These are phyloP conservation scores for Candida chilensis DNA, from an alignment of 805 yeast genomes.

Conservation along the genomic window DNA sequence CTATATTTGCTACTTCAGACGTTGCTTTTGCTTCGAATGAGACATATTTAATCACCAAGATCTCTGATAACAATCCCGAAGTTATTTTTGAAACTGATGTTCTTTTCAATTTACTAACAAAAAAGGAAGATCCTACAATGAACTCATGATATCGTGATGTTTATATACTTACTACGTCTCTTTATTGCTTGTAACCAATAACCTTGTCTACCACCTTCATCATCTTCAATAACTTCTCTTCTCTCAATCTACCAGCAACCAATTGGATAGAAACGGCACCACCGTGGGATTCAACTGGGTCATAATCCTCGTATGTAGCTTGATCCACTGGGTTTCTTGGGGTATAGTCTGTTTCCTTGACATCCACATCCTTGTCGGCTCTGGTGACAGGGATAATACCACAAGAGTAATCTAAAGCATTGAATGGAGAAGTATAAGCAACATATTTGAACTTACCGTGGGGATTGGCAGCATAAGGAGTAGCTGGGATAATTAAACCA, in stretches of 20 bases:
- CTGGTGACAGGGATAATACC: constrained; percentile 45
- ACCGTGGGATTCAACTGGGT: constrained; percentile 44
- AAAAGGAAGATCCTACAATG: too few species aligned
- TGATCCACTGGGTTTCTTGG: constrained; percentile 31
- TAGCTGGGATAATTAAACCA: constrained; percentile 36
- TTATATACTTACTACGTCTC: too few species aligned
- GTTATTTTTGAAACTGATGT: too few species aligned
- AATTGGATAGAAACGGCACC: constrained; percentile 62
- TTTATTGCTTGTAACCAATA: too few species aligned
- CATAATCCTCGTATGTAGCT: constrained; percentile 27
- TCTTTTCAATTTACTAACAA: too few species aligned
- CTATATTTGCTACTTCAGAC: constrained; percentile 44
- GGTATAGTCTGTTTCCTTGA: constrained; percentile 11
- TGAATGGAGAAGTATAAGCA: constrained; percentile 39
- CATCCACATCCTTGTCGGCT: constrained; percentile 36
- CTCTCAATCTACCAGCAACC: constrained; percentile 50
- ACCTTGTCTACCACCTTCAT: constrained; percentile 35
- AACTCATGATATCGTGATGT: too few species aligned
- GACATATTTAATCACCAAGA: constrained; percentile 41
- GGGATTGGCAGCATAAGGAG: constrained; percentile 35
- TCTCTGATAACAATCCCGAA: constrained; percentile 23
- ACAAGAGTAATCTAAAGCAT: constrained; percentile 13
- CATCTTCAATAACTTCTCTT: constrained; percentile 48
- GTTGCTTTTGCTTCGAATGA: constrained; percentile 30
- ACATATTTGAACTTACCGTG: constrained; percentile 20